A percentile compares a stretch with the other conserved stretches of the same genome.
Conservation (phyloP, 768 basidiomycete species). For the Boletellus ananas region DNA sequence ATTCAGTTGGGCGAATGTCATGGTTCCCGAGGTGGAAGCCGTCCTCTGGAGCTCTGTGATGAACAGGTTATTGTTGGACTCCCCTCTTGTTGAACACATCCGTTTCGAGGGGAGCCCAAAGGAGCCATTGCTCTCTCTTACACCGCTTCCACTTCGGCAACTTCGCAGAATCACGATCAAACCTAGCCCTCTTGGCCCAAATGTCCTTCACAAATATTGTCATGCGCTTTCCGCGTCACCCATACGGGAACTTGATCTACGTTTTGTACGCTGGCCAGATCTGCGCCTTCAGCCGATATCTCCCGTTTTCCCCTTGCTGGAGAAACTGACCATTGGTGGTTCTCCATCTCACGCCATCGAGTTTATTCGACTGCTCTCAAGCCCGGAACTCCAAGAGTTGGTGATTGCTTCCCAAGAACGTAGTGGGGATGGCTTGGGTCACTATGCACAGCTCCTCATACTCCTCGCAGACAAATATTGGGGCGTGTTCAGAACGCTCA, state of each 20-base stretch:
- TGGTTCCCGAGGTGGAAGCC: conserved; percentile 10
- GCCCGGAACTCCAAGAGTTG: conserved; percentile 16
- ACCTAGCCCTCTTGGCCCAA: conserved; percentile 19
- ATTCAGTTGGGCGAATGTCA: conserved; percentile 19
- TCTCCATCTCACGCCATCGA: conserved; percentile 19
- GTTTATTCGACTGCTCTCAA: conserved; percentile 20
- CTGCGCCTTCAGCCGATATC: conserved; percentile 12
- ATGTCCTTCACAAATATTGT: conserved; percentile 24
- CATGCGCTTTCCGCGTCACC: conserved; percentile 18
- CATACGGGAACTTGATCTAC: conserved; percentile 22
- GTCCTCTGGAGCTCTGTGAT: conserved; percentile 21
- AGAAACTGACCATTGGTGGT: conserved; percentile 20
- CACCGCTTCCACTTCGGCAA: conserved; percentile 16
- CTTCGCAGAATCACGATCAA: conserved; percentile 21
- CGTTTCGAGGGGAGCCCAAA: conserved; percentile 26
- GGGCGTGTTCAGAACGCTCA: conserved; percentile 18
- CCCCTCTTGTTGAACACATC: conserved; percentile 20
- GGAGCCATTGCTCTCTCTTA: conserved; percentile 10
- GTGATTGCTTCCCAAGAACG: conserved; percentile 19
- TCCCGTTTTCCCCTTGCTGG: conserved; percentile 22
- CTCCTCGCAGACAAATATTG: conserved; percentile 23
- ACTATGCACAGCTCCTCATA: conserved; percentile 14
- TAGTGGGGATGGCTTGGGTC: conserved; percentile 2
- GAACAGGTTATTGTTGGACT: conserved; percentile 16
- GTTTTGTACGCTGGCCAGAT: conserved; percentile 23